Conservation (phyloP, 768 basidiomycete species). For the Boletus rubescentipes region DNA sequence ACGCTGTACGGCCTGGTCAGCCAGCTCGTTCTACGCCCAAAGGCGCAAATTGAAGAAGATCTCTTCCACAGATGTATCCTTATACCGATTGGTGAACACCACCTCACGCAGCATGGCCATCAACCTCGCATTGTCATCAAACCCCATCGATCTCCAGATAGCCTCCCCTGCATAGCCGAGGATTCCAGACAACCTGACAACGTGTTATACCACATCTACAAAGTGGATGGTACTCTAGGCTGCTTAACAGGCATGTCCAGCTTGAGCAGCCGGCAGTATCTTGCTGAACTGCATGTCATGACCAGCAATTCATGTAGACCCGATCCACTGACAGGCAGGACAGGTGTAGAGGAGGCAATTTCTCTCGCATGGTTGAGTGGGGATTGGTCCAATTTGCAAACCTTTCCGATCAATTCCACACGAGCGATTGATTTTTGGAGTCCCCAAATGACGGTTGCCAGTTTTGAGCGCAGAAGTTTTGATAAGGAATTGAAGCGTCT, state of each 20-base stretch:
- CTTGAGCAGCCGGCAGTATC: neutral
- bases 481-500: neutral
- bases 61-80: neutral
- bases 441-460: no score
- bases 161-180: no score
- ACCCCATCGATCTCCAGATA: no score
- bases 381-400: neutral
- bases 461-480: no score
- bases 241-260: neutral
- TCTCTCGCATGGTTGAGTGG: neutral
- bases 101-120: neutral
- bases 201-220: neutral
- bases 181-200: no score
- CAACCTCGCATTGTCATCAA: no score
- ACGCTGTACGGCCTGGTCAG: neutral
- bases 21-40: neutral
- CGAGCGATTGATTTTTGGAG: no score
- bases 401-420: no score
- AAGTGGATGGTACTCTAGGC: neutral
- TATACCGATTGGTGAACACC: neutral
- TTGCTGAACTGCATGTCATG: neutral
- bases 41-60: neutral
- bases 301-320: neutral
- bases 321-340: neutral
- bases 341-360: neutral